A percentile compares a stretch with the other conserved stretches of the same genome.
phyloP scores from a whole-genome alignment of 108 stramenopile species.

The Fragilariopsis cylindrus region DNA sequence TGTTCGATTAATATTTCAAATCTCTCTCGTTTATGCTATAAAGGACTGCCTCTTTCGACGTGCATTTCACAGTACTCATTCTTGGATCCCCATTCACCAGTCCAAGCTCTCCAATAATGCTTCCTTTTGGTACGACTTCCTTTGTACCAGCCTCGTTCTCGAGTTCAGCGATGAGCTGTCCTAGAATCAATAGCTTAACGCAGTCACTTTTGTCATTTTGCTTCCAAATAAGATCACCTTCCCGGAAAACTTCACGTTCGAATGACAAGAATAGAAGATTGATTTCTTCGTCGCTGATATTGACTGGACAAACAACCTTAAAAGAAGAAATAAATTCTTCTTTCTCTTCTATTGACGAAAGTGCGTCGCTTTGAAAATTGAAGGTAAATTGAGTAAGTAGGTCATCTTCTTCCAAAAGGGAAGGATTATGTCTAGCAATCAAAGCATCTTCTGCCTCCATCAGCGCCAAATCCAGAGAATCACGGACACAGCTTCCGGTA shows the following conservation, averaged over 20 bases:
- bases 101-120: constrained; percentile 66
- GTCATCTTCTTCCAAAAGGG: constrained; percentile 34
- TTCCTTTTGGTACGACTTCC: constrained; percentile 43
- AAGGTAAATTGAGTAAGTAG: not conserved
- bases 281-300: constrained; percentile 26
- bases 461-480: constrained; percentile 58
- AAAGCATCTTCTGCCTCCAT: constrained; percentile 68
- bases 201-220: constrained; percentile 54
- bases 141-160: constrained; percentile 51
- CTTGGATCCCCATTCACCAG: constrained; percentile 53
- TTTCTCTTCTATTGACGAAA: constrained; percentile 8
- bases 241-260: constrained; percentile 44
- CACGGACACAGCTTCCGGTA: constrained; percentile 46
- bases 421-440: constrained; percentile 44
- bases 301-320: constrained; percentile 26
- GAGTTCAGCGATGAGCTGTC: constrained; percentile 52
- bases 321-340: constrained; percentile 12
- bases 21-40: constrained; percentile 53
- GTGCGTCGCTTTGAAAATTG: not conserved
- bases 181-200: constrained; percentile 55
- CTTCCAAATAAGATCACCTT: constrained; percentile 53
- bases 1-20: constrained; percentile 43
- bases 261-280: constrained; percentile 32
- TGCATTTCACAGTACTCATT: constrained; percentile 54
- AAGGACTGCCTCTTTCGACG: constrained; percentile 54